Conservation (phyloP, 306 rosid species). For the Herpetospermum pedunculosum region DNA sequence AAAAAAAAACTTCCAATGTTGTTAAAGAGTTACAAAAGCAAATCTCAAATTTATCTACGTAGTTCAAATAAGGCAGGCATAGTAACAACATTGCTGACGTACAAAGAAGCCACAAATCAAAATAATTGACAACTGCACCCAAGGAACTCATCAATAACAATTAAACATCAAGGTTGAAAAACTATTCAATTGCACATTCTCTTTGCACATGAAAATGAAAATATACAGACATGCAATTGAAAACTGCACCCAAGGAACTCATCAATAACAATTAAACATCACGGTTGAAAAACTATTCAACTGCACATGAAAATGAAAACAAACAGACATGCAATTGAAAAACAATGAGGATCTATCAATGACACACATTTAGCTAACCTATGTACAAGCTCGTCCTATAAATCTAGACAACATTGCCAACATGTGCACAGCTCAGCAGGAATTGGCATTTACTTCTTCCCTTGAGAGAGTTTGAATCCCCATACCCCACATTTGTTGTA, state of each 20-base stretch:
- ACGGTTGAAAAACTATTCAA: background rate
- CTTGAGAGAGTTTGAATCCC: too few species aligned
- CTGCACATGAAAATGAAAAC: background rate
- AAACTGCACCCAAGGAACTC: background rate
- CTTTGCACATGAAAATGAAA: background rate
- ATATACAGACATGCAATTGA: background rate
- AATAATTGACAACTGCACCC: background rate
- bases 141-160: background rate
- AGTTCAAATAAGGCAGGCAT: background rate
- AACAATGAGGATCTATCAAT: background rate
- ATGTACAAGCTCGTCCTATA: background rate
- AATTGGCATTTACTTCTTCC: too few species aligned
- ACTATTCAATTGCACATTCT: background rate
- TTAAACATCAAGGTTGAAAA: background rate
- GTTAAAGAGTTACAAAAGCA: conserved; percentile 1
- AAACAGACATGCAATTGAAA: background rate
- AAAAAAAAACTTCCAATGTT: background rate
- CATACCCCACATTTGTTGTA: too few species aligned
- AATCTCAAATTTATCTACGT: background rate
- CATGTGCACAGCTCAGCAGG: too few species aligned
- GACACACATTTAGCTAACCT: background rate
- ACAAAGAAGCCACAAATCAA: background rate
- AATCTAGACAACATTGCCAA: background rate
- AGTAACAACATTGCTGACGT: background rate
- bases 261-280: background rate